These are phyloP conservation scores for Zostera marina DNA, from an alignment of 116 monocot species.

Conservation along the genomic window DNA sequence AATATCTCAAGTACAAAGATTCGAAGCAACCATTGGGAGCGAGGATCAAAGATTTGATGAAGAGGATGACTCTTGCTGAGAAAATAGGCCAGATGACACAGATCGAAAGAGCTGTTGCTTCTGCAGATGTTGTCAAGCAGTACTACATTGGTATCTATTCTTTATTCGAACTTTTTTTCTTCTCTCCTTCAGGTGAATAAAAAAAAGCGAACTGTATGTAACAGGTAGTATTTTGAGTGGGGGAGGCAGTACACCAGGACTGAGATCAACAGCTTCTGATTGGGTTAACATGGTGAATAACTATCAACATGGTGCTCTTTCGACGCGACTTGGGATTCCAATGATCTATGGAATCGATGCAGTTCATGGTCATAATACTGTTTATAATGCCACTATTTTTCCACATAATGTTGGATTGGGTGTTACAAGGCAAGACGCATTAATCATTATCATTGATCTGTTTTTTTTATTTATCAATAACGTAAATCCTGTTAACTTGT, in stretches of 20 bases:
- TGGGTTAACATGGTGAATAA: conserved; percentile 12
- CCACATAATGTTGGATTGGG: conserved; percentile 18
- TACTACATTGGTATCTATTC: conserved; percentile 53
- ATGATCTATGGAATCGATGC: conserved; percentile 18
- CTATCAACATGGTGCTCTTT: conserved; percentile 4
- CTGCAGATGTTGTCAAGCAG: conserved; percentile 30
- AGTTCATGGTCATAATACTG: conserved; percentile 16
- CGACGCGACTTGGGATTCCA: conserved; percentile 12
- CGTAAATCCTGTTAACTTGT: not conserved
- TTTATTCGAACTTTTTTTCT: not conserved
- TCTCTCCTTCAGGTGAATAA: not conserved
- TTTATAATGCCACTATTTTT: conserved; percentile 10
- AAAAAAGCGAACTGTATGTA: not conserved
- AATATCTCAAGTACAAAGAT: conserved; percentile 44
- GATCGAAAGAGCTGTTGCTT: conserved; percentile 38
- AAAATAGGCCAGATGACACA: conserved; percentile 83
- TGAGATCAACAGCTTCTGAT: not conserved
- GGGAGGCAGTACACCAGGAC: conserved; percentile 7
- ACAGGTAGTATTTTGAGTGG: conserved; percentile 13
- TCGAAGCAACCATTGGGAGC: conserved; percentile 39
- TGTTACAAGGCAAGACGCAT: conserved; percentile 23
- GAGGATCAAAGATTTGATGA: conserved; percentile 40
- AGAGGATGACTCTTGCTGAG: conserved; percentile 61
- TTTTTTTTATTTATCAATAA: not conserved
- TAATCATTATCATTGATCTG: not conserved